These are phyloP conservation scores for Candida endomychidarum DNA, from an alignment of 805 yeast species.

Conservation along the genomic window DNA sequence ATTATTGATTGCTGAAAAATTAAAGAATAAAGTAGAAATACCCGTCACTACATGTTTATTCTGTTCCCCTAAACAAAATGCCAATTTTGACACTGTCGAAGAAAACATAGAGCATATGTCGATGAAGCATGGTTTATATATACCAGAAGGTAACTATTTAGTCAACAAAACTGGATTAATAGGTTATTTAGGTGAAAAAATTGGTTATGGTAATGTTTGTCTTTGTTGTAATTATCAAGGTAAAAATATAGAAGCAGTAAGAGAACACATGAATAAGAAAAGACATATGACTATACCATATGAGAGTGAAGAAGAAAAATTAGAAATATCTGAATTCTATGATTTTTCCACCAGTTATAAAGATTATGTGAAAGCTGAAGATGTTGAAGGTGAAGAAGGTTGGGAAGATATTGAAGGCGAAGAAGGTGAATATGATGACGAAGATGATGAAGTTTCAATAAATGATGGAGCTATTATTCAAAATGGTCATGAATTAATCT, in stretches of 20 bases:
- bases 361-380: conserved; percentile 18
- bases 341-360: conserved; percentile 73
- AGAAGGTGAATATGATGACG: conserved; percentile 31
- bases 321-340: conserved; percentile 75
- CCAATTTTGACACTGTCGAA: conserved; percentile 37
- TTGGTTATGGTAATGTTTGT: conserved; percentile 83
- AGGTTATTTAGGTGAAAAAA: conserved; percentile 72
- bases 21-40: conserved; percentile 46
- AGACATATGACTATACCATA: conserved; percentile 89
- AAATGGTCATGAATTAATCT: conserved; percentile 39
- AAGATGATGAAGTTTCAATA: conserved; percentile 28
- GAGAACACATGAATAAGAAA: conserved; percentile 84
- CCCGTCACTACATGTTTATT: conserved; percentile 52
- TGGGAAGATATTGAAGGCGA: conserved; percentile 43
- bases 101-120: conserved; percentile 70
- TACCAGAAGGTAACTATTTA: conserved; percentile 79
- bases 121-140: conserved; percentile 74
- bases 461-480: conserved; percentile 30
- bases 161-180: conserved; percentile 70
- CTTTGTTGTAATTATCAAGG: conserved; percentile 83
- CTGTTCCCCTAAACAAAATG: conserved; percentile 39
- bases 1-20: conserved; percentile 43
- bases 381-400: conserved; percentile 26
- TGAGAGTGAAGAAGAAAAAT: conserved; percentile 75
- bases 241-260: conserved; percentile 75